Base-by-base conservation (phyloP, 192 early-diverging fungal species). In the Backusella circina region DNA sequence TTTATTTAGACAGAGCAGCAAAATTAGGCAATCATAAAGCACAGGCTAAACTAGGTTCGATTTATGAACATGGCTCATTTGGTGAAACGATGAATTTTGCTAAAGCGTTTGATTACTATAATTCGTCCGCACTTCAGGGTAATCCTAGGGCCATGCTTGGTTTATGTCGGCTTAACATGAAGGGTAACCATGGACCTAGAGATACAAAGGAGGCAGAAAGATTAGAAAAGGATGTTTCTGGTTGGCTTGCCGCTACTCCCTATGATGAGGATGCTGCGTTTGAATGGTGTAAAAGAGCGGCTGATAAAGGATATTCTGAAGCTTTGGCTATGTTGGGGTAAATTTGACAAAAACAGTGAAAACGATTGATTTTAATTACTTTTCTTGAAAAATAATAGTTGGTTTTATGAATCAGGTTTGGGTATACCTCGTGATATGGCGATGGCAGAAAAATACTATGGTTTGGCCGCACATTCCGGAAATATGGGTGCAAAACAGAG, bases 121-220 rank as follows among this genome's bases (percentile, higher is more conserved):
- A 89, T 66, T 79, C 90, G 47, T 95, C 95, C 0, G 93, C 96
- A 0, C 90, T 90, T 33, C 86, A 90, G 65, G 93, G 93, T 41
- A 84, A 93, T 7, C 89, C 86, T 8, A 84, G 95, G 82, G 92
- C 95, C 28, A 92, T 95, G 91, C 91, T 98, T 84, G 93, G 90
- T 61, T 84, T 98, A 15, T 93, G 91, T 70, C 93, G 94, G 23
- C 93, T 94, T 90, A 95, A 95, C 75, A 82, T 96, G 23, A 90
- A 89, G 21, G 97, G 97, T 32, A 70, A 36, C 30, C 75, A 76
- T 70, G 75, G 75, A 16, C 75, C 75, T 5, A 30, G 26, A 23
- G 75, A 76, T 54, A 33, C 61, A 23, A 54, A 76, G 5, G 50
- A 71, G 36, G 0, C 26, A 0, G 28, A 35, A 5, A 6, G 75